Evolutionary conservation across 805 yeast genomes (phyloP).

Genomic region (Candida endomychidarum): DNA sequence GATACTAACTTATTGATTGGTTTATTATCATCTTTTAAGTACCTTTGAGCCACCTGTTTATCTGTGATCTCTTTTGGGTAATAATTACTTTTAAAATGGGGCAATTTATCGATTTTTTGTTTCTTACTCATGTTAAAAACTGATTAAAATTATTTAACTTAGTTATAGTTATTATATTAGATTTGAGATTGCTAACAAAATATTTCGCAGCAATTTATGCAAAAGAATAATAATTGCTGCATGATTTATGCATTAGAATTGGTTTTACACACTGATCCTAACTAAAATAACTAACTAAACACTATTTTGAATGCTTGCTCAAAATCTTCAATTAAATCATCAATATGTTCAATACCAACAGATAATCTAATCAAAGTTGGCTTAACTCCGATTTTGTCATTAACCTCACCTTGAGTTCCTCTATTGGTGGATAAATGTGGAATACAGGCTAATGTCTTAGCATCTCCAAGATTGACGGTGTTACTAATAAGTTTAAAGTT

Average conservation of each 20-base stretch:
- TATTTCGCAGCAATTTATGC: slow-evolving; percentile 2
- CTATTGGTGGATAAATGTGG: slow-evolving; percentile 92
- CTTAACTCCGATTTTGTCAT: slow-evolving; percentile 75
- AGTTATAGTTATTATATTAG: too few species aligned
- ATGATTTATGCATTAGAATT: too few species aligned
- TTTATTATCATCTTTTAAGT: slow-evolving; percentile 30
- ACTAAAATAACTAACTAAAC: slow-evolving; percentile 1
- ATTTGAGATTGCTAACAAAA: slow-evolving; percentile 3
- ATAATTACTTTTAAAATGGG: slow-evolving; percentile 12
- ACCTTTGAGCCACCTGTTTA: slow-evolving; percentile 18
- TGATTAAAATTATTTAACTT: not conserved
- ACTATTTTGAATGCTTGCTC: slow-evolving; percentile 57
- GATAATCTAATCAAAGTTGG: slow-evolving; percentile 79
- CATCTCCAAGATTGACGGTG: slow-evolving; percentile 88
- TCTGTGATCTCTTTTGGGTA: slow-evolving; percentile 14
- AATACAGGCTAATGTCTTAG: slow-evolving; percentile 79
- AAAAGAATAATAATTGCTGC: not conserved
- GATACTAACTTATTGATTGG: slow-evolving; percentile 23
- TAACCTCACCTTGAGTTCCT: slow-evolving; percentile 73
- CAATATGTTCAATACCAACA: slow-evolving; percentile 81
- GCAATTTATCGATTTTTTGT: slow-evolving; percentile 10
- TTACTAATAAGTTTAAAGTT: slow-evolving; percentile 69
- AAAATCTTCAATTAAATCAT: slow-evolving; percentile 70
- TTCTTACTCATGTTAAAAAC: slow-evolving; percentile 10
- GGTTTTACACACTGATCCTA: too few species aligned